A percentile compares a stretch with the other conserved stretches of the same genome.
Evolutionary conservation across 2,329 filamentous ascomycete species (phyloP).

Genomic region (Calonectria crousiana): DNA sequence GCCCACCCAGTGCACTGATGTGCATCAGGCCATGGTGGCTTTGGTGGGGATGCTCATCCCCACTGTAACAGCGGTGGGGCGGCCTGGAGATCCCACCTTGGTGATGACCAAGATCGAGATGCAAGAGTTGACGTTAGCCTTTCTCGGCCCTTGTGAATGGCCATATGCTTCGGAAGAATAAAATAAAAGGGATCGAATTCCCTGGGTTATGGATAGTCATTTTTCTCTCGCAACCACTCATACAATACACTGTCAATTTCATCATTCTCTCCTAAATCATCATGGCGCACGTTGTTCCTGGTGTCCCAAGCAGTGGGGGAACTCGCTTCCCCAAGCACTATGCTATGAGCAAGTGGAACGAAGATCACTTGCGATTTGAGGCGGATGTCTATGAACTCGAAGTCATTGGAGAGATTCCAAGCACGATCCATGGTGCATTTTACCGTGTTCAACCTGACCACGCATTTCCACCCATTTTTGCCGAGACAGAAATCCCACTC

Average conservation of each 20-base stretch:
- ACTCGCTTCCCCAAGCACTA: not conserved
- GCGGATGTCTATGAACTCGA: conserved; percentile 6
- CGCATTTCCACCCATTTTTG: conserved; percentile 11
- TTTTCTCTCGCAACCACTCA: not conserved
- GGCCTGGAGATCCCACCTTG: not conserved
- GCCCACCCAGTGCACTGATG: not conserved
- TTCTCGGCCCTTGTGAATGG: not conserved
- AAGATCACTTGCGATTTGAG: conserved; percentile 12
- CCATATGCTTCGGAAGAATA: not conserved
- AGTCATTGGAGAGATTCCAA: conserved; percentile 7
- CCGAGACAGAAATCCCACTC: conserved; percentile 4
- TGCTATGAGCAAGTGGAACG: not conserved
- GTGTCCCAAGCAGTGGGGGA: not conserved
- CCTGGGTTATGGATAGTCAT: not conserved
- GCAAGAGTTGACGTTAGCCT: not conserved
- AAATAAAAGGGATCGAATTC: not conserved
- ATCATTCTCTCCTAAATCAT: not conserved
- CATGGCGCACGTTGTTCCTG: not conserved
- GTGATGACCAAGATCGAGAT: not conserved
- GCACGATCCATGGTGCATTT: conserved; percentile 14
- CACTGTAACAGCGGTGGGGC: not conserved
- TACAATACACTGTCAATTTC: not conserved
- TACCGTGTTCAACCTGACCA: conserved; percentile 20
- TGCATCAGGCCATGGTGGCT: not conserved
- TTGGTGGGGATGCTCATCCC: not conserved